Evolutionary conservation across 1,139 yeast genomes (phyloP).

Genomic region (Yamadazyma epiphylla): DNA sequence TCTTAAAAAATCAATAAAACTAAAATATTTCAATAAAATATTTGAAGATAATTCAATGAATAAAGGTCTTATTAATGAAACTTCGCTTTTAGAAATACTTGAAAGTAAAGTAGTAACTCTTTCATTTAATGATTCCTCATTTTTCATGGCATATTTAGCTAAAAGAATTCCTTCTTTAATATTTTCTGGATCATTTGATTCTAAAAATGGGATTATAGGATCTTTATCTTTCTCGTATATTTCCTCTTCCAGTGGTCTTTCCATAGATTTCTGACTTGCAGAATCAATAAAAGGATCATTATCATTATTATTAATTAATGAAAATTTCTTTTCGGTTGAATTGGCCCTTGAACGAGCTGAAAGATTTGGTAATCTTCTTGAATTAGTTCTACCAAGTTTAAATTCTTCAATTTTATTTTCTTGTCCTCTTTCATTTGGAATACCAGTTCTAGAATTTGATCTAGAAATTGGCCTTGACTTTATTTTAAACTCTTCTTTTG

Average conservation of each 20-base stretch:
- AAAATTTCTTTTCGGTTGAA: background rate
- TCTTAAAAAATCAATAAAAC: conserved; percentile 32
- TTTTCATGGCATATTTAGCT: conserved; percentile 36
- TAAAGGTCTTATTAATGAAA: conserved; percentile 26
- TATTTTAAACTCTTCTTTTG: background rate
- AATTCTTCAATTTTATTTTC: background rate
- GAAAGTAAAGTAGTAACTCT: conserved; percentile 20
- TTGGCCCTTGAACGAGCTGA: background rate
- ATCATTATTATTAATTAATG: background rate
- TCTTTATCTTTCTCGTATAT: conserved; percentile 25
- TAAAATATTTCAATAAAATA: conserved; percentile 22
- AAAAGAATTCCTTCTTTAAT: conserved; percentile 33
- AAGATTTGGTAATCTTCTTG: background rate
- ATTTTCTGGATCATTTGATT: conserved; percentile 20
- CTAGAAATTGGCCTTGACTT: background rate
- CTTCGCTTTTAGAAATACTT: conserved; percentile 27
- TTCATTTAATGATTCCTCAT: conserved; percentile 30
- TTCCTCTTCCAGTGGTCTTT: background rate
- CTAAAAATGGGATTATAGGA: conserved; percentile 33
- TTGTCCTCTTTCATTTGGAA: background rate
- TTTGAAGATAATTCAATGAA: conserved; percentile 25
- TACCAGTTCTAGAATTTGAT: background rate
- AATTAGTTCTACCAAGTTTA: background rate
- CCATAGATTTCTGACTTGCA: background rate
- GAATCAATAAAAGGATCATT: background rate